Conservation (phyloP, 2,329 filamentous ascomycete genomes). For the Xylariaceae sp. region DNA sequence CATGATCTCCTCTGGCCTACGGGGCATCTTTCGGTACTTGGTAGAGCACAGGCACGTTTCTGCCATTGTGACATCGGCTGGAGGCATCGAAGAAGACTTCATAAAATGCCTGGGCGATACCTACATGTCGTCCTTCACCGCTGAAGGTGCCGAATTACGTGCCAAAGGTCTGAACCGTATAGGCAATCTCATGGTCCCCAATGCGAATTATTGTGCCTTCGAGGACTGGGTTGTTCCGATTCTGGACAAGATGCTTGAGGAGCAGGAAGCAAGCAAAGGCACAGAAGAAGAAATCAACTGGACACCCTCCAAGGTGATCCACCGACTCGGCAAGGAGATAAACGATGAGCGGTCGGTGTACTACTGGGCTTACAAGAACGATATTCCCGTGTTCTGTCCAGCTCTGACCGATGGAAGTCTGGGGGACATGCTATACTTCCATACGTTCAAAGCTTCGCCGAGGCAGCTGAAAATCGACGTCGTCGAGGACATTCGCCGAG, state of each 20-base stretch:
- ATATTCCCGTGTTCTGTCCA: constrained; percentile 95
- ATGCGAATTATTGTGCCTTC: constrained; percentile 94
- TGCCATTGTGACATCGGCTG: constrained; percentile 89
- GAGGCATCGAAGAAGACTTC: constrained; percentile 92
- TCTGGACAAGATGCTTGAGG: constrained; percentile 85
- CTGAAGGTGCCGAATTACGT: constrained; percentile 68
- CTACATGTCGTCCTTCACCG: constrained; percentile 81
- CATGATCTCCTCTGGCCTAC: constrained; percentile 88
- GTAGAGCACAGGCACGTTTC: constrained; percentile 90
- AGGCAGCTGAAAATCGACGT: constrained; percentile 79
- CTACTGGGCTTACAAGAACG: constrained; percentile 96
- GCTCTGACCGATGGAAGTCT: constrained; percentile 91
- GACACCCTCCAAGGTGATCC: constrained; percentile 91
- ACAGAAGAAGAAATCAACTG: constrained; percentile 65
- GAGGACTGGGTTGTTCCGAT: constrained; percentile 98
- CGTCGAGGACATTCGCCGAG: constrained; percentile 83
- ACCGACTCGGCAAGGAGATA: constrained; percentile 85
- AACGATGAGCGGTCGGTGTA: constrained; percentile 86
- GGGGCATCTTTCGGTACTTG: constrained; percentile 85
- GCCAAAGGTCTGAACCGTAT: constrained; percentile 88
- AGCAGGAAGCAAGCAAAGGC: constrained; percentile 75
- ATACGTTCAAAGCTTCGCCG: constrained; percentile 86
- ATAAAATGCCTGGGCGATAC: constrained; percentile 97
- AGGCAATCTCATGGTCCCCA: constrained; percentile 90
- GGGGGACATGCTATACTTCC: constrained; percentile 98